phyloP scores from a whole-genome alignment of 768 basidiomycete genomes.

The Hemileccinum impolitum region DNA sequence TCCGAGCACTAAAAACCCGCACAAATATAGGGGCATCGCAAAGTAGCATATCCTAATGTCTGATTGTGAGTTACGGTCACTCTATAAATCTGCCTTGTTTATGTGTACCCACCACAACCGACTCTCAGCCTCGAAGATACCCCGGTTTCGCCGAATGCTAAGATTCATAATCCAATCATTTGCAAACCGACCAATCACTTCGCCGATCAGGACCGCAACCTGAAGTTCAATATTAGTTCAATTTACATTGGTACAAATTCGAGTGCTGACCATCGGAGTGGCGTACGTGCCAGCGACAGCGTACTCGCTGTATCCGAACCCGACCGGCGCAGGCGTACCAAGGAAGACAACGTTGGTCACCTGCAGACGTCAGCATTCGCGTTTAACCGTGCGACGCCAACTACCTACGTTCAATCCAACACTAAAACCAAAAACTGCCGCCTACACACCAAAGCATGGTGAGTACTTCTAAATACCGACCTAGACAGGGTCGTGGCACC shows the following conservation, averaged over 20 bases:
- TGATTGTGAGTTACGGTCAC: not conserved
- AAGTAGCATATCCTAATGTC: slow-evolving; percentile 35
- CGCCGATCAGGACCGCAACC: slow-evolving; percentile 51
- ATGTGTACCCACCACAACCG: slow-evolving; percentile 35
- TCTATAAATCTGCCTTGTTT: too few species aligned
- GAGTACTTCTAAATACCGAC: not conserved
- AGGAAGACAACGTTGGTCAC: slow-evolving; percentile 57
- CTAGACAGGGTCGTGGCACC: slow-evolving; percentile 19
- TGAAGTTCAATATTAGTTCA: slow-evolving; percentile 10
- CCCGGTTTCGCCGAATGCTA: slow-evolving; percentile 42
- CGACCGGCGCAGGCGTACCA: slow-evolving; percentile 42
- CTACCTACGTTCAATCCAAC: slow-evolving; percentile 42
- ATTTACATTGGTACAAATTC: not conserved
- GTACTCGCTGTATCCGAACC: slow-evolving; percentile 44
- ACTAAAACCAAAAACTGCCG: slow-evolving; percentile 46
- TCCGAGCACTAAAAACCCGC: slow-evolving; percentile 42
- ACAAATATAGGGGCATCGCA: slow-evolving; percentile 39
- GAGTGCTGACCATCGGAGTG: slow-evolving; percentile 39
- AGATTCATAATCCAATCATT: slow-evolving; percentile 49
- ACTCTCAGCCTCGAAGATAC: slow-evolving; percentile 53
- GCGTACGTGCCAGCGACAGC: slow-evolving; percentile 41
- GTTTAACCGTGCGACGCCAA: not conserved
- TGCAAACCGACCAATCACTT: slow-evolving; percentile 46
- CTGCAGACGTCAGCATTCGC: slow-evolving; percentile 20
- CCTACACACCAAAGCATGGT: slow-evolving; percentile 20